phyloP scores from a whole-genome alignment of 1,139 yeast genomes.

The Yamadazyma atlantica region DNA sequence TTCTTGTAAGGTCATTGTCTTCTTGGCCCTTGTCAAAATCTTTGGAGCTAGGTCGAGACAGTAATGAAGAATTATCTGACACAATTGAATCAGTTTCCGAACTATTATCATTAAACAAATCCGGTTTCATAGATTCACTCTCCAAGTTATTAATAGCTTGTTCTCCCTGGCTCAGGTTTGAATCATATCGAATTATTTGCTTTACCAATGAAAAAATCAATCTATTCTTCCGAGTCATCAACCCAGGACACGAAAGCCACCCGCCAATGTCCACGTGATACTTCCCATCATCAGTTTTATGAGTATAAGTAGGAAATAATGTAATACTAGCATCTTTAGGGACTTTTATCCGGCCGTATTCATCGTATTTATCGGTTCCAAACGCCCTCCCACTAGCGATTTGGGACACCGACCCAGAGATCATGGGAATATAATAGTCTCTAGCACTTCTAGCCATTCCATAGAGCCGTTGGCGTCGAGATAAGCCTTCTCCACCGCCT shows the following conservation, averaged over 20 bases:
- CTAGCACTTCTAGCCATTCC: conserved; percentile 57
- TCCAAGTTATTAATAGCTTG: conserved; percentile 33
- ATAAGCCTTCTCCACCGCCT: conserved; percentile 4
- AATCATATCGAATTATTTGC: conserved; percentile 56
- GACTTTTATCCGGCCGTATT: conserved; percentile 30
- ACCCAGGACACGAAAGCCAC: conserved; percentile 70
- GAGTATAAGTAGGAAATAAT: conserved; percentile 66
- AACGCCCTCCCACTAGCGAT: conserved; percentile 46
- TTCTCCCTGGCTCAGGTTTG: conserved; percentile 15
- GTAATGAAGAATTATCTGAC: conserved; percentile 9
- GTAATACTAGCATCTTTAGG: conserved; percentile 41
- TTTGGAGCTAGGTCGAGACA: neutral
- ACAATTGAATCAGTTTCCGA: conserved; percentile 14
- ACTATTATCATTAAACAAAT: conserved; percentile 19
- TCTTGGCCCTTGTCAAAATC: neutral
- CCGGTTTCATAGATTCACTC: conserved; percentile 30
- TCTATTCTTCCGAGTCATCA: conserved; percentile 67
- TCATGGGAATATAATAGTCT: conserved; percentile 55
- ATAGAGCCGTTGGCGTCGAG: conserved; percentile 36
- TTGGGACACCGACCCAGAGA: conserved; percentile 49
- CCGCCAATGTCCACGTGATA: conserved; percentile 71
- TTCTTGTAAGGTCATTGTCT: neutral
- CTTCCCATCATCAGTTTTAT: conserved; percentile 28
- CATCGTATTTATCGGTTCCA: conserved; percentile 25
- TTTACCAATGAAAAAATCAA: conserved; percentile 67